Evolutionary conservation across 768 basidiomycete genomes (phyloP).

Genomic region (Sporobolomyces roseus): DNA sequence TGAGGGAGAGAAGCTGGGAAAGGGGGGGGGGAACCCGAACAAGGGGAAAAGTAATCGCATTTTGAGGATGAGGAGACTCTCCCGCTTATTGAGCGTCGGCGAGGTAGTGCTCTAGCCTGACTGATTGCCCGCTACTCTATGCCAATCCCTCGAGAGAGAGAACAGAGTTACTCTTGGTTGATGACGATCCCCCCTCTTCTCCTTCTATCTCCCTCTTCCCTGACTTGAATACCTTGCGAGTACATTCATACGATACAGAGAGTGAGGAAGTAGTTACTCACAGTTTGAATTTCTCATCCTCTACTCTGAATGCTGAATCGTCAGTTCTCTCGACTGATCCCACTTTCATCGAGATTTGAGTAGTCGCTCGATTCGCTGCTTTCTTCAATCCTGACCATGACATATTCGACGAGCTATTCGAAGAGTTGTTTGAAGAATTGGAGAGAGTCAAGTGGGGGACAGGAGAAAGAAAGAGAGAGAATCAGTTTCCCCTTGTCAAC

Average conservation of each 20-base stretch:
- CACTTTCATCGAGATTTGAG: slow-evolving; percentile 97
- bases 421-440: neutral
- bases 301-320: slow-evolving; percentile 83
- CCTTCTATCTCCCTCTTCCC: neutral
- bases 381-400: slow-evolving; percentile 68
- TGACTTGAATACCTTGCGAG: neutral
- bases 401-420: neutral
- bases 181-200: too few relatives aligned
- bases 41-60: too few relatives aligned
- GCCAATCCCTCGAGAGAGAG: too few relatives aligned
- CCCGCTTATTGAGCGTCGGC: too few relatives aligned
- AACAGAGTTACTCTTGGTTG: too few relatives aligned
- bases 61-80: too few relatives aligned
- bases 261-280: slow-evolving; percentile 52
- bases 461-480: neutral
- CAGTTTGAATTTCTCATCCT: slow-evolving; percentile 85
- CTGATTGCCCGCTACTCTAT: too few relatives aligned
- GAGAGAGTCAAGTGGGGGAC: neutral
- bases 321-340: slow-evolving; percentile 95
- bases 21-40: too few relatives aligned
- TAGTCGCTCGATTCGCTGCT: slow-evolving; percentile 83
- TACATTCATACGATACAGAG: neutral
- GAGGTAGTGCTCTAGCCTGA: too few relatives aligned
- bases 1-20: neutral
- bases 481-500: neutral